Evolutionary conservation across 345 rosid species (phyloP), one percentile per base, ranked within the genome.

Genomic region (Bretschneidera sinensis): DNA sequence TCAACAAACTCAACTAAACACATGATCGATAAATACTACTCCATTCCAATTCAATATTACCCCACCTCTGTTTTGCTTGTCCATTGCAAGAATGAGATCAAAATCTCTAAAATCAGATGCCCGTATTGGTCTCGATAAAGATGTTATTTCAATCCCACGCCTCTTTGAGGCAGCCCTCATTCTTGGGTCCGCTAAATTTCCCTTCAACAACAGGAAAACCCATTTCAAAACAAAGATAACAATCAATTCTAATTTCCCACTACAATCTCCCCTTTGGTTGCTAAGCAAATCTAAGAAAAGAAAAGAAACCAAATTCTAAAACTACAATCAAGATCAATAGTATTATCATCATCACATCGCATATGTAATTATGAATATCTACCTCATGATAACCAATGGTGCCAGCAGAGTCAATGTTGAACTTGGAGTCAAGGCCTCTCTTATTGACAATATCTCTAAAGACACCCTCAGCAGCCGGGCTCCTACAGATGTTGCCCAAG

Each of bases 391-490:
- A 89, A 73, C 67, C 43, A 70, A 86, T 89, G 71, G 96, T 89
- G 54, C 97, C 99, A 21, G 96, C 99, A 59, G 99, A 92, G 74
- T 89, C 98, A 24, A 92, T 87, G 58, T 68, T 77, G 81, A 92
- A 89, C 28, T 76, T 71, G 59, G 89, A 84, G 19, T 79, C 87
- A 14, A 87, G 78, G 22, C 86, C 83, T 78, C 85, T 78, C 74
- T 79, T 87, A 58, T 78, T 86, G 43, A 94, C 96, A 51, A 87
- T 66, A 60, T 87, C 89, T 48, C 75, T 84, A 14, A 94, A 87
- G 57, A 94, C 97, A 43, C 90, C 97, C 83, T 94, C 99, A 2
- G 99, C 99, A 57, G 96, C 95, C 52, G 97, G 99, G 69, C 99
- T 94, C 23, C 97, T 80, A 64, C 97, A 92, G 54, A 87, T 92